These are phyloP conservation scores for Geotrichum macrosporum DNA, from an alignment of 1,139 yeast genomes.

Conservation along the genomic window DNA sequence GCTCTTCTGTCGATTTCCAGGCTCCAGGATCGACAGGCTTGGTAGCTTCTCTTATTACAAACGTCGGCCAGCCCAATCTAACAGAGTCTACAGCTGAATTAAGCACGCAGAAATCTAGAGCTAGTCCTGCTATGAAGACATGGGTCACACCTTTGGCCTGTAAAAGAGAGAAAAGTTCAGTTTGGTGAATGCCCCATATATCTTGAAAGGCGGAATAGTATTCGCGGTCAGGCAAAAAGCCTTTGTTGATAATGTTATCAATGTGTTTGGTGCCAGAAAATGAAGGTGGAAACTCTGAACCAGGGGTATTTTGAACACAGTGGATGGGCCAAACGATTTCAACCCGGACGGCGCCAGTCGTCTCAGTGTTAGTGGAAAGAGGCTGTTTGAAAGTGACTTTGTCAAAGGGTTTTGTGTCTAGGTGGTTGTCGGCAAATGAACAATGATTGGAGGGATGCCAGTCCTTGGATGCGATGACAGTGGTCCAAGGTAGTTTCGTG, in stretches of 20 bases:
- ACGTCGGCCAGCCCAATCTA: constrained; percentile 56
- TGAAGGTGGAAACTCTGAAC: constrained; percentile 58
- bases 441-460: constrained; percentile 82
- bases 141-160: constrained; percentile 47
- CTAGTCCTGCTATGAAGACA: constrained; percentile 75
- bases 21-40: constrained; percentile 45
- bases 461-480: constrained; percentile 72
- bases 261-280: constrained; percentile 33
- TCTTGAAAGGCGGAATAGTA: constrained; percentile 88
- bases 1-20: constrained; percentile 7
- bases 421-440: constrained; percentile 74
- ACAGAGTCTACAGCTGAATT: constrained; percentile 69
- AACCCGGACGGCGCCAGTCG: constrained; percentile 33
- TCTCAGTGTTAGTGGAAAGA: constrained; percentile 48
- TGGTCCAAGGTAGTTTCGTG: constrained; percentile 49
- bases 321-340: constrained; percentile 87
- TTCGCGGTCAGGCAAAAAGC: constrained; percentile 66
- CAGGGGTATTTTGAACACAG: constrained; percentile 67
- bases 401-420: constrained; percentile 50
- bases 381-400: too few relatives aligned
- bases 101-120: constrained; percentile 80
- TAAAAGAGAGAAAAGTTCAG: constrained; percentile 56
- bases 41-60: constrained; percentile 54
- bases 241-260: constrained; percentile 54
- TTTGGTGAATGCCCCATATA: constrained; percentile 65